A percentile compares a stretch with the other conserved stretches of the same genome.
Conservation (phyloP, 805 yeast genomes). For the Cyberlindnera meyerae region DNA sequence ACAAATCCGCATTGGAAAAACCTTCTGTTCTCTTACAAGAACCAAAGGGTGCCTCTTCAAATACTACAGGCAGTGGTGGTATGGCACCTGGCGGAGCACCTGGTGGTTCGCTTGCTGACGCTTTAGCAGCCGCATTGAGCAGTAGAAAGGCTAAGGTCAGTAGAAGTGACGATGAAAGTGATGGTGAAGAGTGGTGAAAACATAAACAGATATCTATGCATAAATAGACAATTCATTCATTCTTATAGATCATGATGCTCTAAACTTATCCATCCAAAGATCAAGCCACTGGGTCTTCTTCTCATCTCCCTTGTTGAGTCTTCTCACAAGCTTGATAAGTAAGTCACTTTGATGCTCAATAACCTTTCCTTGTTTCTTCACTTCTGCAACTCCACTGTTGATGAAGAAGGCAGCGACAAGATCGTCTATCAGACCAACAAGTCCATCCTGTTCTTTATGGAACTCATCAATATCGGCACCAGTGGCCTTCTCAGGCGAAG, state of each 20-base stretch:
- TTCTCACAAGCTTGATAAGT: slow-evolving; percentile 29
- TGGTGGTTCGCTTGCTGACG: slow-evolving; percentile 74
- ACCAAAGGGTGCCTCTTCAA: slow-evolving; percentile 61
- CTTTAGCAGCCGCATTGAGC: slow-evolving; percentile 79
- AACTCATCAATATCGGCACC: slow-evolving; percentile 46
- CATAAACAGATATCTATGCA: neutral
- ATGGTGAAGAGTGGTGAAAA: slow-evolving; percentile 64
- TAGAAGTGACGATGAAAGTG: slow-evolving; percentile 79
- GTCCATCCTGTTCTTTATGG: slow-evolving; percentile 34
- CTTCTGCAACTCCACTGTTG: slow-evolving; percentile 24
- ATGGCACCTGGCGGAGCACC: slow-evolving; percentile 43
- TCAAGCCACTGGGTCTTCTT: slow-evolving; percentile 55
- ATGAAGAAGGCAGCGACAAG: slow-evolving; percentile 53
- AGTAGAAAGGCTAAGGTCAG: slow-evolving; percentile 79
- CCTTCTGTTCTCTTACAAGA: slow-evolving; percentile 72
- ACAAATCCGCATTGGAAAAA: slow-evolving; percentile 75
- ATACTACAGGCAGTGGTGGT: slow-evolving; percentile 31
- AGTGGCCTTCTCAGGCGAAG: slow-evolving; percentile 30
- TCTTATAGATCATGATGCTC: neutral
- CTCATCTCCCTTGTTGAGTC: slow-evolving; percentile 44
- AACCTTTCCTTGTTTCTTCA: slow-evolving; percentile 30
- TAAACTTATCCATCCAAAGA: slow-evolving; percentile 46
- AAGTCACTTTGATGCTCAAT: slow-evolving; percentile 19
- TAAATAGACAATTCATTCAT: neutral
- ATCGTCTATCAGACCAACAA: slow-evolving; percentile 51